phyloP scores from a whole-genome alignment of 208 protist genomes.

The Leishmania amazonensis region DNA sequence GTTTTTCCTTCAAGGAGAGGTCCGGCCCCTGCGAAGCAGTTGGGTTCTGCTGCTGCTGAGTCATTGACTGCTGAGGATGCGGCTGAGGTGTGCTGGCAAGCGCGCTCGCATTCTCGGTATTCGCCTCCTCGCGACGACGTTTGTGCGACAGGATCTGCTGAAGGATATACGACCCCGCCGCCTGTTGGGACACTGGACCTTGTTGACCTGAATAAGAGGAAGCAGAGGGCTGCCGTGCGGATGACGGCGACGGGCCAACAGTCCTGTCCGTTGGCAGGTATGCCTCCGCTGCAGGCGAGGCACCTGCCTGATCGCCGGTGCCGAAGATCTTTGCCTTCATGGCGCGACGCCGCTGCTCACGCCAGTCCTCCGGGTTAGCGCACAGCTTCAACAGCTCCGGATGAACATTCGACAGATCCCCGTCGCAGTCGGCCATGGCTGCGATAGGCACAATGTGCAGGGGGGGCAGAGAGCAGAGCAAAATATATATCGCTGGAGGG shows the following conservation, averaged over 20 bases:
- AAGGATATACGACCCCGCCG: constrained; percentile 62
- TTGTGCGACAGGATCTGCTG: constrained; percentile 70
- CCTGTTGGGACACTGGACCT: constrained; percentile 9
- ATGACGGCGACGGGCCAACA: constrained; percentile 1
- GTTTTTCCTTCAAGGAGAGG: constrained; percentile 57
- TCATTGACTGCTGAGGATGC: not conserved
- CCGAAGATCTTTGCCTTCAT: constrained; percentile 78
- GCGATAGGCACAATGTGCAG: not conserved
- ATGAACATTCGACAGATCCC: constrained; percentile 72
- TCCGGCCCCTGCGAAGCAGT: not conserved
- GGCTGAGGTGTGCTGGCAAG: not conserved
- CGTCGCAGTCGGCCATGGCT: constrained; percentile 56
- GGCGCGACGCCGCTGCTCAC: constrained; percentile 72
- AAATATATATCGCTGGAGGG: not conserved
- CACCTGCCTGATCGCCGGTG: not conserved
- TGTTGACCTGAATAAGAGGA: not conserved
- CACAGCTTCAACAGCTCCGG: constrained; percentile 65
- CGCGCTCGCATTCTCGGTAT: not conserved
- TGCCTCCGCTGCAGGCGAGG: not conserved
- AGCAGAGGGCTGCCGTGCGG: not conserved
- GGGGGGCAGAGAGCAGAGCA: not conserved
- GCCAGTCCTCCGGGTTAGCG: constrained; percentile 69
- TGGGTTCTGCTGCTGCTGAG: not conserved
- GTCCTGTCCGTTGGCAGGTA: constrained; percentile 12
- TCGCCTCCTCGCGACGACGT: constrained; percentile 47